These are phyloP conservation scores for Aspergillus heteromorphus DNA, from an alignment of 495 filamentous ascomycete genomes.

Conservation along the genomic window DNA sequence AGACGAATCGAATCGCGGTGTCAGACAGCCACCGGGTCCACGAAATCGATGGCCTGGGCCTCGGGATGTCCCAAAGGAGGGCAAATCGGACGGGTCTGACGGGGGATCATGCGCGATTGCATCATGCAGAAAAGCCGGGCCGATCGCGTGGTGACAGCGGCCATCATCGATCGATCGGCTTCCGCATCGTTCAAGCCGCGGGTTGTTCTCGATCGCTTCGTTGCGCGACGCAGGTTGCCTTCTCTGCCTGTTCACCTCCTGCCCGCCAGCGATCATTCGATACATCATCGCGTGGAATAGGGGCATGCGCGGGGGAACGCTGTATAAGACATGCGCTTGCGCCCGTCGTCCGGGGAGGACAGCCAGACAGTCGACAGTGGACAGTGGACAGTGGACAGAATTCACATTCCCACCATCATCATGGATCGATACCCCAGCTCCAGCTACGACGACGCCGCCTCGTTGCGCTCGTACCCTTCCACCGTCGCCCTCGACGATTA, in stretches of 20 bases:
- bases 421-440: not conserved
- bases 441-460: not conserved
- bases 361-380: no score
- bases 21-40: not conserved
- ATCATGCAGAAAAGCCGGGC: not conserved
- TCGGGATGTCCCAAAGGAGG: not conserved
- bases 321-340: not conserved
- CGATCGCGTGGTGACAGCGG: conserved; percentile 1
- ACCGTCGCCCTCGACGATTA: conserved; percentile 6
- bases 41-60: not conserved
- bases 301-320: not conserved
- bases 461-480: conserved; percentile 8
- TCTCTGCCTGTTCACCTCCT: not conserved
- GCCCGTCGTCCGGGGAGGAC: not conserved
- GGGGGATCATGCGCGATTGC: conserved; percentile 3
- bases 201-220: not conserved
- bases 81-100: not conserved
- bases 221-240: not conserved
- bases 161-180: not conserved
- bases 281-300: not conserved
- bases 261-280: not conserved
- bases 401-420: not conserved
- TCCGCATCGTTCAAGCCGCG: not conserved
- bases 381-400: no score
- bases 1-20: not conserved